phyloP scores from a whole-genome alignment of 768 basidiomycete species.

The Phylloporus rhodoxanthus region DNA sequence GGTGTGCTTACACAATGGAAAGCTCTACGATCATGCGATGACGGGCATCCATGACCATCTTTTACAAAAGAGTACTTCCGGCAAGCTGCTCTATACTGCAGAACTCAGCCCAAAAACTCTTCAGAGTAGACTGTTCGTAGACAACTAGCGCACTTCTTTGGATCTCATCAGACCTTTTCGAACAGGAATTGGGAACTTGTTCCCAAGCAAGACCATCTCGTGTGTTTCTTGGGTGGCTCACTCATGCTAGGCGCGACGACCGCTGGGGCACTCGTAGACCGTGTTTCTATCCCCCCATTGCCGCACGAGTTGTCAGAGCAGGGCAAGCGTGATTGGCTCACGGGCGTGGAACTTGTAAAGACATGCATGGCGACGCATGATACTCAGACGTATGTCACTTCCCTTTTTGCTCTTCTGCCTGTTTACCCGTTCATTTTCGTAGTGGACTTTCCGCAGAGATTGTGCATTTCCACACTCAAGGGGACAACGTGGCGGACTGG shows the following conservation, averaged over 20 bases:
- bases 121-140: constrained; percentile 32
- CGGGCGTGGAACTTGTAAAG: constrained; percentile 73
- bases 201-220: constrained; percentile 93
- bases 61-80: constrained; percentile 53
- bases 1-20: constrained; percentile 4
- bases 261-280: constrained; percentile 46
- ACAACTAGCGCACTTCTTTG: background rate
- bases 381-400: constrained; percentile 63
- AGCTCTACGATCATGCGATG: constrained; percentile 93
- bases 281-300: constrained; percentile 63
- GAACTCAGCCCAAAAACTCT: constrained; percentile 65
- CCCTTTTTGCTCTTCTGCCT: background rate
- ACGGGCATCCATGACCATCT: constrained; percentile 71
- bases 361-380: constrained; percentile 86
- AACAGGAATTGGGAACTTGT: constrained; percentile 64
- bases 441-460: constrained; percentile 89
- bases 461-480: constrained; percentile 70
- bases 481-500: constrained; percentile 45
- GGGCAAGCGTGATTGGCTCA: constrained; percentile 74
- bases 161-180: background rate
- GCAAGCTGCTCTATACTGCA: constrained; percentile 68
- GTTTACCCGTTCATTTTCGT: background rate
- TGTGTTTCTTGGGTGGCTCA: constrained; percentile 90
- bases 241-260: constrained; percentile 85
- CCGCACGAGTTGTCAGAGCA: constrained; percentile 52